phyloP scores from a whole-genome alignment of 306 rosid species.

The Acacia acuminata region DNA sequence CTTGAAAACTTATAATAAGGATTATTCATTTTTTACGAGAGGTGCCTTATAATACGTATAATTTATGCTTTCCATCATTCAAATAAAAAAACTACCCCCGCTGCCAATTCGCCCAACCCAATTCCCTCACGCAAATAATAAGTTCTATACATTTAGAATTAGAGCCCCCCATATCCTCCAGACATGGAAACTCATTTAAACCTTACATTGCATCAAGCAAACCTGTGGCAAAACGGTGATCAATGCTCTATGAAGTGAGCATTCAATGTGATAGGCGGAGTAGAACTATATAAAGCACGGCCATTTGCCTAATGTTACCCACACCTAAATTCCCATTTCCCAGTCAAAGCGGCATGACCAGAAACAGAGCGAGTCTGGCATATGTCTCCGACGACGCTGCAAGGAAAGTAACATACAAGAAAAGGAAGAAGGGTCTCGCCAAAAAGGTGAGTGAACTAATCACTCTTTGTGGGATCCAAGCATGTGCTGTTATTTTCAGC shows the following conservation, averaged over 20 bases:
- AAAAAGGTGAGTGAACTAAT: slow-evolving; percentile 61
- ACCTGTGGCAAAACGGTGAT: neutral
- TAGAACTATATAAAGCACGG: slow-evolving; percentile 5
- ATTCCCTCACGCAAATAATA: neutral
- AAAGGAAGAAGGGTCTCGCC: slow-evolving; percentile 62
- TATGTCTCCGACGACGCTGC: slow-evolving; percentile 42
- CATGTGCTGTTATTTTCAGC: slow-evolving; percentile 56
- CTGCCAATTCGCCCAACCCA: neutral
- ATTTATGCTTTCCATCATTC: too few species aligned
- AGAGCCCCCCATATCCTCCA: neutral
- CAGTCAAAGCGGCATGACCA: slow-evolving; percentile 39
- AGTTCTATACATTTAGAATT: neutral
- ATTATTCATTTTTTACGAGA: neutral
- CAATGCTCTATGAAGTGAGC: neutral
- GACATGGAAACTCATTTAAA: slow-evolving; percentile 8
- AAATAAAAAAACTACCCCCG: neutral
- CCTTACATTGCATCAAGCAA: neutral
- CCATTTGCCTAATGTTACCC: neutral
- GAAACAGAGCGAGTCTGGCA: slow-evolving; percentile 55
- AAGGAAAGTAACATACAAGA: slow-evolving; percentile 60
- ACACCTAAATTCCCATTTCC: neutral
- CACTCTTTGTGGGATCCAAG: slow-evolving; percentile 57
- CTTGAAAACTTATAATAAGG: neutral
- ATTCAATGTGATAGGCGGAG: neutral
- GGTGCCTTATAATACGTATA: too few species aligned